Conservation (phyloP, 2,329 filamentous ascomycete genomes). For the Fusarium sp. region DNA sequence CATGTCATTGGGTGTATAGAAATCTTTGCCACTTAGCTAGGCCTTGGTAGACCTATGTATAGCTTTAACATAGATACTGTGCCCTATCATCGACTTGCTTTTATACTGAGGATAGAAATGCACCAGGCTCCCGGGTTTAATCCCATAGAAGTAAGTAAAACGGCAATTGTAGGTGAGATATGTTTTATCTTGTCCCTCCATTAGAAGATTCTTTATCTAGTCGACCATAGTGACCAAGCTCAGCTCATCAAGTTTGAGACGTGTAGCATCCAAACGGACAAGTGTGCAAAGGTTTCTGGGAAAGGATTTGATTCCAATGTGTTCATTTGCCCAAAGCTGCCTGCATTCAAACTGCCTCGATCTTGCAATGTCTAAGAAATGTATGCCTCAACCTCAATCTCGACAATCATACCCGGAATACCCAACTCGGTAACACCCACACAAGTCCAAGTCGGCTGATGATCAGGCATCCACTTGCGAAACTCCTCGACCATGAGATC, state of each 20-base stretch:
- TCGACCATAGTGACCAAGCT: not conserved
- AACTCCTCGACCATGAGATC: conserved; percentile 60
- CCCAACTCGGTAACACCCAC: conserved; percentile 63
- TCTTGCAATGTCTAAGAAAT: not conserved
- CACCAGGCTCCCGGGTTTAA: not conserved
- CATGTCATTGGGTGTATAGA: not conserved
- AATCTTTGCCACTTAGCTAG: not conserved
- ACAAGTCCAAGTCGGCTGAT: conserved; percentile 66
- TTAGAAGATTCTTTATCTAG: not conserved
- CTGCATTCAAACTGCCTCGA: not conserved
- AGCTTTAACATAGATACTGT: not conserved
- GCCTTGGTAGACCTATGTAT: not conserved
- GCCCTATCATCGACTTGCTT: not conserved
- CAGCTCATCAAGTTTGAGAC: not conserved
- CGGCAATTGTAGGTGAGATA: not conserved
- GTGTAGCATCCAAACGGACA: not conserved
- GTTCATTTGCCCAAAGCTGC: not conserved
- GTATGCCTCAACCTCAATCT: conserved; percentile 68
- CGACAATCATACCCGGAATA: conserved; percentile 64
- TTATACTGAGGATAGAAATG: not conserved
- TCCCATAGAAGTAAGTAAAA: not conserved
- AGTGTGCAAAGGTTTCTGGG: not conserved
- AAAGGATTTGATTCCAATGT: not conserved
- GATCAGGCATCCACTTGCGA: conserved; percentile 62
- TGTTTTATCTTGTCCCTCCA: not conserved